A percentile compares a stretch with the other conserved stretches of the same genome.
phyloP scores from a whole-genome alignment of 176 grass and related monocot genomes.

The Aegilops longissima region DNA sequence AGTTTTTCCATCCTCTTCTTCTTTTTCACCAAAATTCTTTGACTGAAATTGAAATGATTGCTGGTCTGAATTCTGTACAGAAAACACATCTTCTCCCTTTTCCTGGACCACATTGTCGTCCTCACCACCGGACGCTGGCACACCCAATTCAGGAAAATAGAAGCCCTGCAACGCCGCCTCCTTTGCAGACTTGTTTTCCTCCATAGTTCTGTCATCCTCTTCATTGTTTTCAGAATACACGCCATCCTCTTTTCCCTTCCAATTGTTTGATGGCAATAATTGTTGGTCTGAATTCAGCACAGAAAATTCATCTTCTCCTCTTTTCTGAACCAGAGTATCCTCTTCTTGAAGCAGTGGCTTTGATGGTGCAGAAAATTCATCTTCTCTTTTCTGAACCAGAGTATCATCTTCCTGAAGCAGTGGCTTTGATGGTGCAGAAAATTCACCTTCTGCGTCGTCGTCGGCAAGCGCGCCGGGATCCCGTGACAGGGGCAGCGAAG shows the following conservation, averaged over 20 bases:
- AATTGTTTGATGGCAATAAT: background rate
- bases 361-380: background rate
- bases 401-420: background rate
- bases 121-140: background rate
- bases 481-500: background rate
- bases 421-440: background rate
- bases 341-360: background rate
- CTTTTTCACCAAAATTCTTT: background rate
- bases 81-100: background rate
- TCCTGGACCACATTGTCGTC: background rate
- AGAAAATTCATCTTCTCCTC: background rate
- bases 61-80: background rate
- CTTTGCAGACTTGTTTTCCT: background rate
- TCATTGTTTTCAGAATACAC: background rate
- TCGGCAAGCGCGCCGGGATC: background rate
- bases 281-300: background rate
- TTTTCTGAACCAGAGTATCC: background rate
- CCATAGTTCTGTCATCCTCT: background rate
- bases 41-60: background rate
- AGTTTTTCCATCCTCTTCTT: background rate
- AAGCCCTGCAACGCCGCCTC: background rate
- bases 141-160: background rate
- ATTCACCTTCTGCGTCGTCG: background rate
- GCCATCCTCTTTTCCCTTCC: background rate
- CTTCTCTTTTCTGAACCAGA: background rate